Conservation (phyloP, 345 rosid species). For the Aquilaria yunnanensis region DNA sequence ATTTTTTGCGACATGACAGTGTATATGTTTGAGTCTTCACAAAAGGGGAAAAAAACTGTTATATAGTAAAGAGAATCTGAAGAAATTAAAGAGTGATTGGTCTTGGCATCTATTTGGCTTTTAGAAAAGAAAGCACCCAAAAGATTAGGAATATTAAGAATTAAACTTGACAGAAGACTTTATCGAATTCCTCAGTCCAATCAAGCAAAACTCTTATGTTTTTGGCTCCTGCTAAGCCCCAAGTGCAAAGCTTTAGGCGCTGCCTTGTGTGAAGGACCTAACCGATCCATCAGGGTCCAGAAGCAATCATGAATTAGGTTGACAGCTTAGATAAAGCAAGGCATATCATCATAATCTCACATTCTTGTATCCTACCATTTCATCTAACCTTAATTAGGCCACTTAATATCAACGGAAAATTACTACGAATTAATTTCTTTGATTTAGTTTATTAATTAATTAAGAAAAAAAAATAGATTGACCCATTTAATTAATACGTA, state of each 20-base stretch:
- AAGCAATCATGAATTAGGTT: constrained; percentile 33
- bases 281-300: constrained; percentile 13
- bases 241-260: constrained; percentile 14
- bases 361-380: constrained; percentile 28
- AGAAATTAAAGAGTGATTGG: background rate
- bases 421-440: no score
- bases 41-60: background rate
- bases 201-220: background rate
- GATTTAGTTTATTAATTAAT: no score
- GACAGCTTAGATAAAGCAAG: constrained; percentile 33
- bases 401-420: no score
- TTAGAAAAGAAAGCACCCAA: background rate
- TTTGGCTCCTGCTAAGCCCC: background rate
- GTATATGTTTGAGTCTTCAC: no score
- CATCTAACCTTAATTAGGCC: background rate
- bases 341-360: constrained; percentile 42
- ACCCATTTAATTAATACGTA: no score
- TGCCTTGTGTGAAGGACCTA: constrained; percentile 4
- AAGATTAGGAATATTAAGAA: no score
- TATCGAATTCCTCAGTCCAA: constrained; percentile 5
- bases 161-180: no score
- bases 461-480: no score
- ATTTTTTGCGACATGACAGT: no score
- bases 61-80: background rate
- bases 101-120: background rate